Base-by-base conservation (phyloP, 1,139 yeast species). In the Pneumocystis wakefieldiae region DNA sequence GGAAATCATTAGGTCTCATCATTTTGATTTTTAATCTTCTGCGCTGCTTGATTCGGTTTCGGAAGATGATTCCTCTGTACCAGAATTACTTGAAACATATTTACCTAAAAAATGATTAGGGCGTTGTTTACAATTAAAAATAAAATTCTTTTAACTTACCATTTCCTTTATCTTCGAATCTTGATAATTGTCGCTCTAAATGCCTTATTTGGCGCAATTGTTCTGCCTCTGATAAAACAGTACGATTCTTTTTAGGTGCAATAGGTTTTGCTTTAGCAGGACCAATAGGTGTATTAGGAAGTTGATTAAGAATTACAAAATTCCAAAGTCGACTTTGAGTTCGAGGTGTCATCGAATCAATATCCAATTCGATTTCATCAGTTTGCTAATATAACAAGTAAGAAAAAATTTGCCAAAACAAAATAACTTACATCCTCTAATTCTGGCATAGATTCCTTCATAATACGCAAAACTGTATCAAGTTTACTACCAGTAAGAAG, bases 291-390 rank as follows among this genome's bases (percentile, higher is more conserved):
- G 71, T 59, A 19, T 68, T 53, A 12, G 69, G 64, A 12, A 70
- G 64, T 59, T 68, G 63, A 67, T 81, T 80, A 67, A 83, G 83
- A 69, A 86, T 86, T 66, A 86, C 84, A 73, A 81, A 86, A 74
- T 87, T 86, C 78, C 91, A 91, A 68, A 92, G 78, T 71, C 88
- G 87, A 72, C 88, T 76, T 62, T 92, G 82, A 1, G 97, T 91
- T 63, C 83, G 78, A 69, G 89, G 92, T 70, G 89, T 96, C 70
- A 92, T 81, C 74, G 86, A 88, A 74, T 92, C 97, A 85, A 94
- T 87, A 74, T 94, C 98, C 67, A 92, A 80, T 77, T 94, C 98
- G 66, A 92, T 94, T 72, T 86, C 94, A 70, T 92, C 98, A 64
- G 79, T 79, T 57, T 37, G 41, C 70, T 83, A 83, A 68, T n/a